Conservation (phyloP, 108 stramenopile species). For the Cyclostephanos invisitatus region DNA sequence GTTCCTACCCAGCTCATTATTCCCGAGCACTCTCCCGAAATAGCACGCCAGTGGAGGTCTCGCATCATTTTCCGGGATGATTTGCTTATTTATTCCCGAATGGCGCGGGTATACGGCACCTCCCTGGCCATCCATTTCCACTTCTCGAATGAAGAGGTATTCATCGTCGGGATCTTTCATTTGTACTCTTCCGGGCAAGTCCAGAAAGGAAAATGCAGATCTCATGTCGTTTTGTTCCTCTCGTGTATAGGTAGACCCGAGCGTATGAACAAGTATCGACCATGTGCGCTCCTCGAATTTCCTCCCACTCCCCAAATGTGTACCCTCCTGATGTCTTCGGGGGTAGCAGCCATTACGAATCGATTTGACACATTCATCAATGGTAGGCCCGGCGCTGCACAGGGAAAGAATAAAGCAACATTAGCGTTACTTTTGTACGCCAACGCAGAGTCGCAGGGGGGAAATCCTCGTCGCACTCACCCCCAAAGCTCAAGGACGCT, state of each 20-base stretch:
- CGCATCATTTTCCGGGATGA: slow-evolving; percentile 63
- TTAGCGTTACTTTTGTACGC: no score
- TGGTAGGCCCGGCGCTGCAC: slow-evolving; percentile 24
- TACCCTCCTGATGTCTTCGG: slow-evolving; percentile 27
- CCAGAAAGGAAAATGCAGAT: slow-evolving; percentile 49
- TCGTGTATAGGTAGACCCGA: slow-evolving; percentile 66
- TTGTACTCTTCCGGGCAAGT: slow-evolving; percentile 66
- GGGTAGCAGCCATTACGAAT: slow-evolving; percentile 12
- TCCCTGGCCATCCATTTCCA: slow-evolving; percentile 64
- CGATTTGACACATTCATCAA: slow-evolving; percentile 56
- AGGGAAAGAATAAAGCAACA: neutral
- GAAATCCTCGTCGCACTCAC: neutral
- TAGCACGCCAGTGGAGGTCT: slow-evolving; percentile 73
- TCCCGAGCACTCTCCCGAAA: slow-evolving; percentile 76
- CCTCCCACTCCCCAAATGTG: slow-evolving; percentile 27
- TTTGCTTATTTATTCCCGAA: slow-evolving; percentile 37
- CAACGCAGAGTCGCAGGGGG: no score
- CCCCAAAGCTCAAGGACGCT: slow-evolving; percentile 85
- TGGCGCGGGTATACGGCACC: slow-evolving; percentile 64
- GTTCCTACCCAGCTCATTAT: slow-evolving; percentile 48
- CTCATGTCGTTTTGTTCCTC: slow-evolving; percentile 81
- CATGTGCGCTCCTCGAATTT: slow-evolving; percentile 48
- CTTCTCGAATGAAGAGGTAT: slow-evolving; percentile 71
- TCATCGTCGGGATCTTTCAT: slow-evolving; percentile 79
- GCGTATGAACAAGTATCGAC: slow-evolving; percentile 81